Percentiles rank a stretch among this genome's conserved stretches.
phyloP scores from a whole-genome alignment of 345 rosid genomes.

The Salix suchowensis region DNA sequence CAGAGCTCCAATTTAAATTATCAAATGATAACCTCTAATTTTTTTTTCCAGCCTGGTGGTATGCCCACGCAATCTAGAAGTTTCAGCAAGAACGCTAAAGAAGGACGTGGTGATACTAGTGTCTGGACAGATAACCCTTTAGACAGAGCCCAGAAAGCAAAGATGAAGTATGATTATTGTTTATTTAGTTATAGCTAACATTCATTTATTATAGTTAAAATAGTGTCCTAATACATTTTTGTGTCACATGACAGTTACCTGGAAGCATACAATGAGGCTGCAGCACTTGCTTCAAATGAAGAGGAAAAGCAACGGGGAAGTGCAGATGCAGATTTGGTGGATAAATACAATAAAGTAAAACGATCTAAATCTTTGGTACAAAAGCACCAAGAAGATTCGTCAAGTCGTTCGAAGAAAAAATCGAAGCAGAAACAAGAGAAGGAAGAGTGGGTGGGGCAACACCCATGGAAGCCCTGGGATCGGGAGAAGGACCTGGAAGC shows the following conservation, averaged over 20 bases:
- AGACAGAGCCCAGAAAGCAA: conserved; percentile 83
- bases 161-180: conserved; percentile 52
- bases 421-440: conserved; percentile 47
- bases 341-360: conserved; percentile 78
- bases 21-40: neutral
- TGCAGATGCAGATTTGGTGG: conserved; percentile 78
- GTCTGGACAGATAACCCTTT: conserved; percentile 86
- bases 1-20: neutral
- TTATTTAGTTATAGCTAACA: neutral
- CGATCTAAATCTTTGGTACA: conserved; percentile 77
- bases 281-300: conserved; percentile 74
- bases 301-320: conserved; percentile 41
- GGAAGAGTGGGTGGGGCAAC: conserved; percentile 81
- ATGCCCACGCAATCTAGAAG: conserved; percentile 63
- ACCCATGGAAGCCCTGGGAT: conserved; percentile 99
- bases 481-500: conserved; percentile 78
- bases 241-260: conserved; percentile 48
- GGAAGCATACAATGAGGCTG: conserved; percentile 79
- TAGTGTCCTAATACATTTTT: neutral
- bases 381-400: conserved; percentile 62
- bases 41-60: conserved; percentile 50
- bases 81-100: conserved; percentile 61
- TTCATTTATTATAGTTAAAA: neutral
- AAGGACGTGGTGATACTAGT: conserved; percentile 89
- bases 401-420: conserved; percentile 51